Conservation (phyloP, 768 basidiomycete genomes). For the Chalciporus chontae region DNA sequence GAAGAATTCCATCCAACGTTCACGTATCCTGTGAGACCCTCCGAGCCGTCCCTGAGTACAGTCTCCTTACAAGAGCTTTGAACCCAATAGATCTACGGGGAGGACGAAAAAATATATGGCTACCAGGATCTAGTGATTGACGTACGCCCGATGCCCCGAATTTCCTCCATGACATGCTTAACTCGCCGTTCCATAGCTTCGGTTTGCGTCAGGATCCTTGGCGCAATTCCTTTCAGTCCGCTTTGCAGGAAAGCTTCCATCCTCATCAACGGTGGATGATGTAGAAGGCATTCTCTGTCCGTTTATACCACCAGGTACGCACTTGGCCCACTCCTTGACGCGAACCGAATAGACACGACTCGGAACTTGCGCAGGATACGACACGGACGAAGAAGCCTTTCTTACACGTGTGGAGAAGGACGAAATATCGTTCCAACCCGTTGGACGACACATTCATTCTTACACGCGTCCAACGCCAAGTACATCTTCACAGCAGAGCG, state of each 20-base stretch:
- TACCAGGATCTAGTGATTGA: constrained; percentile 83
- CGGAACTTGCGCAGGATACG: constrained; percentile 54
- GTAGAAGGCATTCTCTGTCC: constrained; percentile 72
- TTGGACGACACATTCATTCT: constrained; percentile 69
- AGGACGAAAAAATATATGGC: constrained; percentile 95
- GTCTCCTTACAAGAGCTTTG: constrained; percentile 1
- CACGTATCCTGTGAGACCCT: constrained; percentile 81
- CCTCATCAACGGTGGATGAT: constrained; percentile 77
- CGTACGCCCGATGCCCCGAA: constrained; percentile 43
- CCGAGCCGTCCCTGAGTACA: not conserved
- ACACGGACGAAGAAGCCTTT: constrained; percentile 66
- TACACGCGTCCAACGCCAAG: constrained; percentile 60
- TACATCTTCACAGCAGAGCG: constrained; percentile 47
- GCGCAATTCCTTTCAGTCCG: constrained; percentile 67
- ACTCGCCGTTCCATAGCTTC: constrained; percentile 46
- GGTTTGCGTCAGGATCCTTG: constrained; percentile 86
- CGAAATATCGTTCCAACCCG: constrained; percentile 71
- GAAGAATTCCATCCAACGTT: constrained; percentile 81
- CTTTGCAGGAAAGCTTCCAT: constrained; percentile 63
- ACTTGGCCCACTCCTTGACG: not conserved
- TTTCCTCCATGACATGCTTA: not conserved
- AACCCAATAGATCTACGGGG: constrained; percentile 76
- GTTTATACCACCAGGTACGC: constrained; percentile 70
- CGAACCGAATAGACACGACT: not conserved
- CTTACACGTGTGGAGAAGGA: constrained; percentile 70